phyloP scores from a whole-genome alignment of 768 basidiomycete species.

The Calocera viscosa region DNA sequence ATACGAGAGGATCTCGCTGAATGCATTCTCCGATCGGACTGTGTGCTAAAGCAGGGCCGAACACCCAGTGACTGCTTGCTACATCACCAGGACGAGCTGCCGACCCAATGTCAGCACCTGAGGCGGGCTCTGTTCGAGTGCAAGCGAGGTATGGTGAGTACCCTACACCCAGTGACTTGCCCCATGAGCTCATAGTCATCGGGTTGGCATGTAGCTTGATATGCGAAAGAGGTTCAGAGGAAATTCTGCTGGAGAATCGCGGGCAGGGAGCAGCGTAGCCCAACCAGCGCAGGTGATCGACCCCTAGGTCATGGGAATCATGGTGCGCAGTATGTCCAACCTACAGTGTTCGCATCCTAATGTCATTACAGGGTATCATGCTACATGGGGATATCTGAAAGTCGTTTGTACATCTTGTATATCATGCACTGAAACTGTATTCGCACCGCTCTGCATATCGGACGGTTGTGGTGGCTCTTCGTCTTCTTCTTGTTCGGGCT shows the following conservation, averaged over 20 bases:
- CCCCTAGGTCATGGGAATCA: background rate
- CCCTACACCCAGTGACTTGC: background rate
- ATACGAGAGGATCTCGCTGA: constrained; percentile 68
- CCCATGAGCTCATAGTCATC: background rate
- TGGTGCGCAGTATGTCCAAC: background rate
- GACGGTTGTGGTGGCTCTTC: background rate
- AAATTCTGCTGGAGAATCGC: constrained; percentile 28
- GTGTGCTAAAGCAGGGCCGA: constrained; percentile 62
- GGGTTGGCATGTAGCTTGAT: constrained; percentile 46
- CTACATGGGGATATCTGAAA: background rate
- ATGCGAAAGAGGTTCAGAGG: constrained; percentile 77
- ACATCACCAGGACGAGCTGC: constrained; percentile 60
- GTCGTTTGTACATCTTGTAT: background rate
- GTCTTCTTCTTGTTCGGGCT: too few species aligned
- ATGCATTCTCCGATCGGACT: constrained; percentile 75
- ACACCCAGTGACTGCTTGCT: constrained; percentile 80
- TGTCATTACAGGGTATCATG: background rate
- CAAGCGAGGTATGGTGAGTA: constrained; percentile 74
- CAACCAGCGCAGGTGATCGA: background rate
- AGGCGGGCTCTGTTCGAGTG: constrained; percentile 79
- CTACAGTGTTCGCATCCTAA: background rate
- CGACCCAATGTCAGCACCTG: constrained; percentile 65
- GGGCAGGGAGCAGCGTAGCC: background rate
- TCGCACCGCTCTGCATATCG: background rate
- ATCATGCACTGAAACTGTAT: background rate